A percentile compares a stretch with the other conserved stretches of the same genome.
These are phyloP conservation scores for Nemania serpens DNA, from an alignment of 2,329 filamentous ascomycete genomes.

Conservation along the genomic window DNA sequence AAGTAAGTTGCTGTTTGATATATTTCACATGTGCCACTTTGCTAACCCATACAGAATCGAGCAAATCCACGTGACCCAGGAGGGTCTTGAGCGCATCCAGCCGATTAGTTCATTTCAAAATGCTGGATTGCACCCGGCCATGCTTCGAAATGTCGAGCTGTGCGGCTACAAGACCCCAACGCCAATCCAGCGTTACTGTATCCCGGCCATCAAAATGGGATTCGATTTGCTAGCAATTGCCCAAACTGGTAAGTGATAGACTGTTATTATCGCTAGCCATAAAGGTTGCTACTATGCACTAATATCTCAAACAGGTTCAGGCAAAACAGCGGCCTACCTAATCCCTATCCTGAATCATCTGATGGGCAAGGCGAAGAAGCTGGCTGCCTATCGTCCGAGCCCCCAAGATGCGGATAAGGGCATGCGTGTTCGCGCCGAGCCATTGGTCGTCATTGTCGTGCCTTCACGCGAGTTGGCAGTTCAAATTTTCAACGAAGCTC, in stretches of 20 bases:
- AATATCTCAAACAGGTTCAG: constrained; percentile 68
- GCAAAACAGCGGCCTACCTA: constrained; percentile 93
- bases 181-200: constrained; percentile 83
- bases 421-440: constrained; percentile 71
- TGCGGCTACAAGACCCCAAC: constrained; percentile 76
- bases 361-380: constrained; percentile 93
- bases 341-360: constrained; percentile 87
- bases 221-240: constrained; percentile 87
- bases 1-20: constrained; percentile 41
- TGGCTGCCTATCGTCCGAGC: constrained; percentile 78
- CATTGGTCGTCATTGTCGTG: constrained; percentile 81
- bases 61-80: constrained; percentile 60
- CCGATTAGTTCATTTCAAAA: constrained; percentile 67
- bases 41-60: constrained; percentile 51
- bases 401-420: constrained; percentile 52
- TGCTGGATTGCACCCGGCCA: constrained; percentile 82
- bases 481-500: constrained; percentile 93
- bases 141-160: constrained; percentile 76
- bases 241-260: constrained; percentile 76
- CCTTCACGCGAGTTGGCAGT: constrained; percentile 90
- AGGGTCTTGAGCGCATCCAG: constrained; percentile 57
- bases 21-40: background rate
- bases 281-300: background rate
- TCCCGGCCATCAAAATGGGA: constrained; percentile 77
- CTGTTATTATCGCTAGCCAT: background rate